Conservation (phyloP, 2,329 filamentous ascomycete species). For the Proliferodiscus dingleyae region DNA sequence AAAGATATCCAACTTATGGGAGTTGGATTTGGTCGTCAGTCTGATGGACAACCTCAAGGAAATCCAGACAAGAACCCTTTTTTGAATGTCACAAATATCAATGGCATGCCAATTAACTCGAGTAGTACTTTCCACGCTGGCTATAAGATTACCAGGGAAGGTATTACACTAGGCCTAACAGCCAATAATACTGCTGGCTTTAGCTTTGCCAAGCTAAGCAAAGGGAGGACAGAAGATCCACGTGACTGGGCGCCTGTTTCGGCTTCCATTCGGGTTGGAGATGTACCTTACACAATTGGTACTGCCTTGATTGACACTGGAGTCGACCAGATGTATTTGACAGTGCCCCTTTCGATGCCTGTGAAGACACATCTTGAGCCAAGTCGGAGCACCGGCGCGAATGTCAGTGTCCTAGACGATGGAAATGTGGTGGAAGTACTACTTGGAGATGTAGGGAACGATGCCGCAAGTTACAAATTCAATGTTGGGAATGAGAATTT, state of each 20-base stretch:
- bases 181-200: neutral
- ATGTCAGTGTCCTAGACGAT: slow-evolving; percentile 1
- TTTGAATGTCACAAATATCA: slow-evolving; percentile 5
- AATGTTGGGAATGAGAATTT: neutral
- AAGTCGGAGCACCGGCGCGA: neutral
- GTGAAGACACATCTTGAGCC: neutral
- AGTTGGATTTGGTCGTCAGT: slow-evolving; percentile 9
- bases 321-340: slow-evolving; percentile 8
- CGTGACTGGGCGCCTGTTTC: slow-evolving; percentile 5
- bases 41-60: slow-evolving; percentile 13
- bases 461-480: slow-evolving; percentile 2
- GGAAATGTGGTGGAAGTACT: neutral
- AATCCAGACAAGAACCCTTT: slow-evolving; percentile 14
- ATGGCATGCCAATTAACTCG: neutral
- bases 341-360: neutral
- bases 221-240: neutral
- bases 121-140: slow-evolving; percentile 2
- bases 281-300: neutral
- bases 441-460: neutral
- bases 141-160: slow-evolving; percentile 8
- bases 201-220: neutral
- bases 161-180: slow-evolving; percentile 8
- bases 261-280: slow-evolving; percentile 6
- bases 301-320: slow-evolving; percentile 12
- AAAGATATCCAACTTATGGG: slow-evolving; percentile 6